Base-by-base conservation (phyloP, 2,329 filamentous ascomycete species). In the Pezicula radicicola region DNA sequence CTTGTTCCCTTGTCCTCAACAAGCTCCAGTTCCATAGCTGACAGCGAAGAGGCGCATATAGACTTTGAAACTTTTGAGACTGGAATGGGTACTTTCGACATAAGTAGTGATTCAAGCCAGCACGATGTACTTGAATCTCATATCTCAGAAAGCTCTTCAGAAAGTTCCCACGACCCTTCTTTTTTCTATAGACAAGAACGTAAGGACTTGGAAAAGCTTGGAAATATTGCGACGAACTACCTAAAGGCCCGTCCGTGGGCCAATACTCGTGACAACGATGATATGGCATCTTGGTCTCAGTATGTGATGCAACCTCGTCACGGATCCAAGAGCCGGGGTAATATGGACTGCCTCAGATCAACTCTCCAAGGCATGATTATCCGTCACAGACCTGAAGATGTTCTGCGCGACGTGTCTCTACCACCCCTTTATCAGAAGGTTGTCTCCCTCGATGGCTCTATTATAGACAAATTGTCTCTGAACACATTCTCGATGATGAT, bases 401-500 rank as follows among this genome's bases (percentile, higher is more conserved):
- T 96, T 1, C 68, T 84, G 65, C 62, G 72, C 64, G 71, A 87
- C 74, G 75, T 87, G 9, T 63, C 72, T 4, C 75, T 97, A 9
- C 93, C 93, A 0, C 77, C 81, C 0, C 79, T 97, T 3, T 72
- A 84, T 39, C 88, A 95, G 63, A 84, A 81, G 44, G 74, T 89
- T 1, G 79, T 94, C 0, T 78, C 87, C 49, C 75, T 97, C 2
- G 83, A 94, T 55, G 91, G 91, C 0, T 93, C 87, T 1, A 90
- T 86, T 61, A 91, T 93, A 63, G 92, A 97, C 68, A 90, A 85
- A 62, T 68, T 96, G 9, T 89, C 87, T 0, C 77, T 92, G 25
- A 96, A 96, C 59, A 71, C 95, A 1, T 97, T 97, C 64, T 81
- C 89, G 1, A 88, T 94, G 70, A 84, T 90, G 64, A 82, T 97